Evolutionary conservation across 768 basidiomycete species (phyloP).

Genomic region (Panaeolus cyanescens): DNA sequence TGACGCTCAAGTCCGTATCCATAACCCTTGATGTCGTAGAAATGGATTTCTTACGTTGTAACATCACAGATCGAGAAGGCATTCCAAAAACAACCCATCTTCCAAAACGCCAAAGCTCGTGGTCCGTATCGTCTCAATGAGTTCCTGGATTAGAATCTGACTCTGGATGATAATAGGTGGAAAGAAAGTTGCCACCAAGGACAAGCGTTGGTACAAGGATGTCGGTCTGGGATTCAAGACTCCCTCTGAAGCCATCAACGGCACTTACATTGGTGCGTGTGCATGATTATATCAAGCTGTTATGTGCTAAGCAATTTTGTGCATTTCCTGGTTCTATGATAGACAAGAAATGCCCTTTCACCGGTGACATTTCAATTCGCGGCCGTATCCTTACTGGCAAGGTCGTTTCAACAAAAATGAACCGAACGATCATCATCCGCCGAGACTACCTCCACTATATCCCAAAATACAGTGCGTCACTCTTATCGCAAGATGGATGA

Average conservation of each 20-base stretch:
- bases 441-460: conserved; percentile 94
- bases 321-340: conserved; percentile 3
- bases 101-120: conserved; percentile 94
- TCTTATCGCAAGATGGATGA: neutral
- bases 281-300: neutral
- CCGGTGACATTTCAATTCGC: conserved; percentile 95
- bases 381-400: conserved; percentile 98
- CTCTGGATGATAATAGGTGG: conserved; percentile 51
- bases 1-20: conserved; percentile 52
- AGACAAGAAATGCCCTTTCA: conserved; percentile 99
- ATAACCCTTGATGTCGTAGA: neutral
- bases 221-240: conserved; percentile 97
- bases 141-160: conserved; percentile 15
- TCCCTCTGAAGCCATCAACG: conserved; percentile 91
- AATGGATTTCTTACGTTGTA: conserved; percentile 7
- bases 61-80: conserved; percentile 86
- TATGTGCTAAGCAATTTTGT: neutral
- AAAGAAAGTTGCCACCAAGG: conserved; percentile 92
- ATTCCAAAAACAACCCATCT: conserved; percentile 96
- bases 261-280: conserved; percentile 90
- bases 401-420: conserved; percentile 99
- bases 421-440: conserved; percentile 96
- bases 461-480: conserved; percentile 91
- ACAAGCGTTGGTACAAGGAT: conserved; percentile 99
- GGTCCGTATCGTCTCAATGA: conserved; percentile 55